Base-by-base conservation (phyloP, 176 grass and related monocot genomes). In the Musa beccarii region DNA sequence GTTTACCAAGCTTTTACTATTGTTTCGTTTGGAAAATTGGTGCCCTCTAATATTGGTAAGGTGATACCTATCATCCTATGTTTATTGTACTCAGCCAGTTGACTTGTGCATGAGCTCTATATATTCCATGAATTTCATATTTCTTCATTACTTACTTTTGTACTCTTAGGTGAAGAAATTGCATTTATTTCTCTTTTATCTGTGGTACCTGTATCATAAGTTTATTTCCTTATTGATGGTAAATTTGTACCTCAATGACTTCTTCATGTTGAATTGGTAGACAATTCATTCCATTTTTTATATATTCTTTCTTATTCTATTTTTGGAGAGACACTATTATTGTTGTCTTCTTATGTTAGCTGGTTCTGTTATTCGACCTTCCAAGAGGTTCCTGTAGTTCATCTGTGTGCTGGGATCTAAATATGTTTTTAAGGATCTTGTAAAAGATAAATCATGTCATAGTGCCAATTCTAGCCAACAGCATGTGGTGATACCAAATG, bases 1-100 rank as follows among this genome's bases (percentile, higher is more conserved):
- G 13, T 69, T 11, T 29, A 50, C 13, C 66, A 49, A 69, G 63
- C 63, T 26, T 66, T 65, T 26, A 25, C 21, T 26, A 23, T 21
- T 12, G 1, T 24, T 66, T 66, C 9, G 10, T 26, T 26, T 66
- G 23, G 63, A 66, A 43, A 23, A 66, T 66, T 26, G 22, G 21
- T 66, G 63, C 63, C 26, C 23, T 66, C 63, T 66, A 12, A 66
- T 16, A 69, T 69, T 51, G 67, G 67, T 69, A 69, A 69, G 67
- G 15, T 50, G 29, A 69, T 17, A 50, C 15, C 12, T 68, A 68
- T 10, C 66, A 49, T 19, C 9, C 66, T 14, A 12, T 2, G 29
- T 66, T 64, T 64, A 64, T 43, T 43, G 34, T 43, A 43, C 34
- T 43, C 4, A 43, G 34, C 34, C 4, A 43, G 34, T 43, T 43